phyloP scores from a whole-genome alignment of 257 asterid species.

The Forsythia viridissima region DNA sequence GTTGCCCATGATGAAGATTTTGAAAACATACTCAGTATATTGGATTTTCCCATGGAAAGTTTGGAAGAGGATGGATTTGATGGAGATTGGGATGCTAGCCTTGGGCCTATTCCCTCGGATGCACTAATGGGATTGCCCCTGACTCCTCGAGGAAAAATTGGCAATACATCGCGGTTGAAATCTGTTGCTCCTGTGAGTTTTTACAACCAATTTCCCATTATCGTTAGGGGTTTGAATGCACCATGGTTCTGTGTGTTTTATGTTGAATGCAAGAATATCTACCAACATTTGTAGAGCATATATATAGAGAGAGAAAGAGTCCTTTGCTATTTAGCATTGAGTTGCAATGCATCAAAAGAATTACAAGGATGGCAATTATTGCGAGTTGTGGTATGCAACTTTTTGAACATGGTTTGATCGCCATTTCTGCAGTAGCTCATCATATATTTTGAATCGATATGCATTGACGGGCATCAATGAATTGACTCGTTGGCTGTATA shows the following conservation, averaged over 20 bases:
- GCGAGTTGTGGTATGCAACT: no score
- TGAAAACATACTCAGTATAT: constrained; percentile 40
- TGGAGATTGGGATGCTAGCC: constrained; percentile 61
- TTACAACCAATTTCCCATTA: not conserved
- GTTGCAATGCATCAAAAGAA: no score
- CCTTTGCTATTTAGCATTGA: no score
- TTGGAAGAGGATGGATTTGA: constrained; percentile 46
- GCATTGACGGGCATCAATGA: no score
- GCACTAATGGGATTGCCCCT: constrained; percentile 38
- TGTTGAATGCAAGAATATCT: no score
- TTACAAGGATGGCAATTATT: no score
- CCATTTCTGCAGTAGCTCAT: no score
- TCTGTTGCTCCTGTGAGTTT: constrained; percentile 45
- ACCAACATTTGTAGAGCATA: no score
- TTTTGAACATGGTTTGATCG: no score
- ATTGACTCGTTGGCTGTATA: no score
- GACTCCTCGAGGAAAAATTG: constrained; percentile 24
- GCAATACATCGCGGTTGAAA: constrained; percentile 5
- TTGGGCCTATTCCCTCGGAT: constrained; percentile 68
- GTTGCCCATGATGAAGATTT: constrained; percentile 39
- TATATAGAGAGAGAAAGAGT: no score
- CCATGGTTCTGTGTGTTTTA: not conserved
- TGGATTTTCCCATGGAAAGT: constrained; percentile 74
- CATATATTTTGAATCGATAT: no score
- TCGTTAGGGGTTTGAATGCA: not conserved